Evolutionary conservation across 345 rosid genomes (phyloP).

Genomic region (Eucalyptus shirleyi): DNA sequence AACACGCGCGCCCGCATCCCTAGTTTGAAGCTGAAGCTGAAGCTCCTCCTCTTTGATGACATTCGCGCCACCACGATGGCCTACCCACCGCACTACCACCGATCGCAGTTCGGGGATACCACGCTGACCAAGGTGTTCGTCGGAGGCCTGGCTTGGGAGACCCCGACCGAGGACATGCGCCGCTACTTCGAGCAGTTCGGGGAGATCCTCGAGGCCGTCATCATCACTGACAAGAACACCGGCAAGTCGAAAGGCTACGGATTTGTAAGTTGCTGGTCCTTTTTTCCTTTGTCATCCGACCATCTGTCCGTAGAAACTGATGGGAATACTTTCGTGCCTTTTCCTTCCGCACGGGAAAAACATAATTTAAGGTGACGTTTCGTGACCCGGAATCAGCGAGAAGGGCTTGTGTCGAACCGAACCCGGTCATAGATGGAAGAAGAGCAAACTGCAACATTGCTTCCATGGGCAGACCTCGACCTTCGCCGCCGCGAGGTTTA

Average conservation of each 20-base stretch:
- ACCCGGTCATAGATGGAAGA: constrained; percentile 84
- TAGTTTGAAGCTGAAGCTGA: not conserved
- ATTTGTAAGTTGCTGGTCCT: constrained; percentile 39
- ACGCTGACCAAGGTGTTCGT: constrained; percentile 82
- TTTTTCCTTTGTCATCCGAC: not conserved
- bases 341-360: not conserved
- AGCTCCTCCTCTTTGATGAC: not conserved
- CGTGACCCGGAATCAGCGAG: constrained; percentile 85
- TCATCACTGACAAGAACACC: constrained; percentile 68
- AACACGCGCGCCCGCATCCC: not conserved
- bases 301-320: not conserved
- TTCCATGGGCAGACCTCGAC: constrained; percentile 75
- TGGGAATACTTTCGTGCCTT: not conserved
- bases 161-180: constrained; percentile 79
- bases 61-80: constrained; percentile 14
- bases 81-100: constrained; percentile 64
- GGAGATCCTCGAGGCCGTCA: constrained; percentile 93
- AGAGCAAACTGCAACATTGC: constrained; percentile 93
- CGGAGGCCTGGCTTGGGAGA: constrained; percentile 97
- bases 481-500: constrained; percentile 75
- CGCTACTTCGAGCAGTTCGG: constrained; percentile 82
- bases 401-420: constrained; percentile 68
- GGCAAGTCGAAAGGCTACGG: constrained; percentile 96
- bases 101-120: constrained; percentile 92
- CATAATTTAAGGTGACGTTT: constrained; percentile 54